Base-by-base conservation (phyloP, 169 alveolate species). In the Miamiensis avidus region DNA sequence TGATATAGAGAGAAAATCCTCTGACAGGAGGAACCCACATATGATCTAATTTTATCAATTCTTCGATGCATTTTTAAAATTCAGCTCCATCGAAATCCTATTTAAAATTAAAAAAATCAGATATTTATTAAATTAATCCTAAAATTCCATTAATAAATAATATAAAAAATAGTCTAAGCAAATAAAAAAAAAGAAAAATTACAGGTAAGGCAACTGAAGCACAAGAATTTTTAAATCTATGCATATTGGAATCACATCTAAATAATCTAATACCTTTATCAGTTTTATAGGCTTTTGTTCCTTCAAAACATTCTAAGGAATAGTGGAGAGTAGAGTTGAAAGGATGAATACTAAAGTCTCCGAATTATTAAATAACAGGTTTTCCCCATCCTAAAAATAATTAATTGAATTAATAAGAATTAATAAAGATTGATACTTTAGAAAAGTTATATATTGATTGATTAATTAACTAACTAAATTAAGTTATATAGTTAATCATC, bases 241-340 rank as follows among this genome's bases (percentile, higher is more conserved):
- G 73, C 91, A 88, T 85, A 79, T 93, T 93, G 34, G 65, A 78
- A 64, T 73, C 85, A 34, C 91, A 88, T 75, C 96, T 87, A 77
- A 91, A 93, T 82, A 91, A 31, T 29, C 84, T 30, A 6, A 91
- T 81, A 64, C 75, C 31, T 29, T 85, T 87, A 31, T 78, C 72
- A 28, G 83, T 85, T 32, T 82, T 83, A 83, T 88, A 91, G 0
- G 96, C 96, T 78, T 85, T 86, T 0, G 78, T 64, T 30, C 93
- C 95, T 88, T 93, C 96, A 74, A 93, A 93, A 87, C 95, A 91
- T 78, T 91, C 90, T n/a, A 89, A 79, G 29, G 93, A 88, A 76
- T 91, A 91, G 72, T 93, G 95, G 26, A 93, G 89, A 26, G 93
- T 72, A 25, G 94, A 89, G 85, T 86, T 78, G 29, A 91, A 83